Percentiles rank a stretch among this genome's conserved stretches.
phyloP scores from a whole-genome alignment of 768 basidiomycete genomes.

The Leccinum subgranulosum region DNA sequence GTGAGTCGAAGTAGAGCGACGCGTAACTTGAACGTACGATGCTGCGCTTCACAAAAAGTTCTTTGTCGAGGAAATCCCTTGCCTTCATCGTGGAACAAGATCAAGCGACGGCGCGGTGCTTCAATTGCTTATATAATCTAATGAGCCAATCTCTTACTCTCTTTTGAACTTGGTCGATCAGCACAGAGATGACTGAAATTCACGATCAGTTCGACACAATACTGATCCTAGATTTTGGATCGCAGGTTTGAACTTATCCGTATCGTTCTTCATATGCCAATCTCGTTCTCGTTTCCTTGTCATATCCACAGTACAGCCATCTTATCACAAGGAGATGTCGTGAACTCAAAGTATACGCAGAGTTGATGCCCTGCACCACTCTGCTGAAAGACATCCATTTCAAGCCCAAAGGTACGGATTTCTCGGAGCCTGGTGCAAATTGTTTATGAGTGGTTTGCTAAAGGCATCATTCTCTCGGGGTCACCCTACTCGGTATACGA shows the following conservation, averaged over 20 bases:
- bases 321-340: slow-evolving; percentile 96
- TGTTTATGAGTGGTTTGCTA: background rate
- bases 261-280: slow-evolving; percentile 7
- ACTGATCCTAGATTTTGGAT: slow-evolving; percentile 95
- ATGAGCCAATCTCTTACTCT: no score
- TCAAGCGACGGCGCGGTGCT: background rate
- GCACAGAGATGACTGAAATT: slow-evolving; percentile 68
- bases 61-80: slow-evolving; percentile 44
- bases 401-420: slow-evolving; percentile 80
- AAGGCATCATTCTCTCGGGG: slow-evolving; percentile 94
- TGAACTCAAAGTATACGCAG: slow-evolving; percentile 95
- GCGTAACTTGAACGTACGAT: slow-evolving; percentile 31
- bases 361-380: slow-evolving; percentile 94
- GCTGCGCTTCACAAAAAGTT: slow-evolving; percentile 42
- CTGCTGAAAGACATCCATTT: slow-evolving; percentile 84
- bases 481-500: slow-evolving; percentile 99
- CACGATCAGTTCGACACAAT: slow-evolving; percentile 96
- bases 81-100: slow-evolving; percentile 24
- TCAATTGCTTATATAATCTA: background rate
- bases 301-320: slow-evolving; percentile 77
- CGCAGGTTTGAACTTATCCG: slow-evolving; percentile 60
- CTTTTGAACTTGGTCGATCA: background rate
- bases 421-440: background rate
- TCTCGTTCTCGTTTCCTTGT: background rate
- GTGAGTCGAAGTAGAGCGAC: background rate